These are phyloP conservation scores for Xanthoparmelia taractica DNA, from an alignment of 495 filamentous ascomycete genomes.

Conservation along the genomic window DNA sequence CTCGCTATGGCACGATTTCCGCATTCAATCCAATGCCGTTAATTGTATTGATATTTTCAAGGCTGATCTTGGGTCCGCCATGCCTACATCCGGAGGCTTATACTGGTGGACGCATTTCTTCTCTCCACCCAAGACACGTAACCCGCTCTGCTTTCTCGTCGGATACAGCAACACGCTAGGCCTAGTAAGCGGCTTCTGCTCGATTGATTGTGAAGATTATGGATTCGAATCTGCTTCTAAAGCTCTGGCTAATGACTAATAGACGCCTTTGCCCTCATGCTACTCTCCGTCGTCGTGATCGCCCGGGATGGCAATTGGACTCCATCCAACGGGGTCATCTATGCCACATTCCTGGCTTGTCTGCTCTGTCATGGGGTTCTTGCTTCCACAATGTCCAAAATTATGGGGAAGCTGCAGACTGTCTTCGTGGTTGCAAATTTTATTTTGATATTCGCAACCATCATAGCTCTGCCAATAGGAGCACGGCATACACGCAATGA, in stretches of 20 bases:
- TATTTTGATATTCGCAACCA: slow-evolving; percentile 53
- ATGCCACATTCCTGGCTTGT: slow-evolving; percentile 54
- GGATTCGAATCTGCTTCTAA: not conserved
- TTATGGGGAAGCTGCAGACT: slow-evolving; percentile 61
- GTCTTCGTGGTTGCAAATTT: slow-evolving; percentile 57
- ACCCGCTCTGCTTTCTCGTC: slow-evolving; percentile 59
- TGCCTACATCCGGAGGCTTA: slow-evolving; percentile 62
- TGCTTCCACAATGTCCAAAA: slow-evolving; percentile 45
- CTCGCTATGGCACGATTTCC: slow-evolving; percentile 48
- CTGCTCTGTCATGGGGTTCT: slow-evolving; percentile 52
- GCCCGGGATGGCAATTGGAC: slow-evolving; percentile 57
- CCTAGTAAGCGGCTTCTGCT: slow-evolving; percentile 55
- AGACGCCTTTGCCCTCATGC: slow-evolving; percentile 47
- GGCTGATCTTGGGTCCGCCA: slow-evolving; percentile 59
- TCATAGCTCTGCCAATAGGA: slow-evolving; percentile 59
- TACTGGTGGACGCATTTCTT: slow-evolving; percentile 71
- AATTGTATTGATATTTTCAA: slow-evolving; percentile 18
- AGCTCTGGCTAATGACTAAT: not conserved
- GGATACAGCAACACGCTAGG: slow-evolving; percentile 67
- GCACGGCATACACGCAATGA: slow-evolving; percentile 35
- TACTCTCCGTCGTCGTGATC: slow-evolving; percentile 52
- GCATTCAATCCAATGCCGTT: not conserved
- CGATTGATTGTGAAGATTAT: slow-evolving; percentile 44
- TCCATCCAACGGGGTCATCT: slow-evolving; percentile 51
- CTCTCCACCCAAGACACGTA: slow-evolving; percentile 49